Base-by-base conservation (phyloP, 768 basidiomycete genomes). In the Leccinum sublutescens region DNA sequence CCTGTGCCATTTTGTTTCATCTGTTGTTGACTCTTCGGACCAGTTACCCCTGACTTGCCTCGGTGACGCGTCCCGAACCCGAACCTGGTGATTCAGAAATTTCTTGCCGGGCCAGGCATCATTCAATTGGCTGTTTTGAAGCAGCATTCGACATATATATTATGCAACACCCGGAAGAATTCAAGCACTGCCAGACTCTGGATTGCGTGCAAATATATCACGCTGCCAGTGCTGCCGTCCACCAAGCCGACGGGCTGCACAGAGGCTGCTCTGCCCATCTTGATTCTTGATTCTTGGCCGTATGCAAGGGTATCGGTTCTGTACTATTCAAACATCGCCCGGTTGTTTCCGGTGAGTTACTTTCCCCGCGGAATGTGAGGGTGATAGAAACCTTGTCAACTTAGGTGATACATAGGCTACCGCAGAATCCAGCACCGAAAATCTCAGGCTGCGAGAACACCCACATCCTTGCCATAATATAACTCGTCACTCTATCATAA, bases 191-290 rank as follows among this genome's bases (percentile, higher is more conserved):
- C 71, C 90, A 88, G 1, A 86, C 89, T 0, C 86, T 91, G 0
- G 88, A 92, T 66, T 93, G 91, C 59, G 76, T 76, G 0, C 87
- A 90, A 68, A 78, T 91, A 5, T 92, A 92, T 70, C 85, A 87
- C 14, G 68, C 78, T 4, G 79, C 76, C 33, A 33, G 33, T n/a
- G 8, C n/a, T 43, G 40, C 40, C 40, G 40, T 43, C 76, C 7
- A 67, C 0, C 71, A 75, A 5, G 65, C 66, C 23, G 80, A 80
- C 6, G 75, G 76, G 5, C 77, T 1, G 11, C 31, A 4, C 50
- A 53, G 5, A 29, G 52, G 0, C 68, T 88, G 4, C 85, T 85
- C 52, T 92, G 90, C 58, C 88, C 87, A 1, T 83, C 84, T 0
- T 92, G 89, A 66, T 78, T 88, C 29, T 69, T 91, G 47, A 10